phyloP scores from a whole-genome alignment of 2,329 filamentous ascomycete species.

The Epichloe festucae region DNA sequence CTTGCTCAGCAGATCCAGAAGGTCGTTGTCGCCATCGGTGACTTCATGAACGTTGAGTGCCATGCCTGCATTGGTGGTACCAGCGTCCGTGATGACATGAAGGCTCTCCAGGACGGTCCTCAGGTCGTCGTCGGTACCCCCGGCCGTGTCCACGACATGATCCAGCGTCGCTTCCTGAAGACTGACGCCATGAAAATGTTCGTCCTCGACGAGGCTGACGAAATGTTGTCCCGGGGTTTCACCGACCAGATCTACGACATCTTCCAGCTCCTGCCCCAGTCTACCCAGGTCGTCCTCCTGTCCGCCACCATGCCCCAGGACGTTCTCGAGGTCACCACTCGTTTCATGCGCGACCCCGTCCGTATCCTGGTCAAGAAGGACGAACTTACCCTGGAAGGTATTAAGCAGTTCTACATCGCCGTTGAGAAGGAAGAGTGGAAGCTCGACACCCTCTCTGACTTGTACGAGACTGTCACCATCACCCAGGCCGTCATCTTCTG shows the following conservation, averaged over 20 bases:
- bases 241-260: conserved; percentile 99
- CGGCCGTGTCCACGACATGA: conserved; percentile 99
- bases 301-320: conserved; percentile 99
- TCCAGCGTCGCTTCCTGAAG: conserved; percentile 92
- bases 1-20: conserved; percentile 99
- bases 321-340: conserved; percentile 97
- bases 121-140: conserved; percentile 97
- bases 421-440: conserved; percentile 99
- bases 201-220: conserved; percentile 97
- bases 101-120: conserved; percentile 87
- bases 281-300: conserved; percentile 94
- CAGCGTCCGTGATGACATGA: conserved; percentile 97
- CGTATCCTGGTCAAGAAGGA: conserved; percentile 99
- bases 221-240: conserved; percentile 99
- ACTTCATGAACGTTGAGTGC: conserved; percentile 99
- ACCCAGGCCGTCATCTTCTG: conserved; percentile 99
- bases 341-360: conserved; percentile 99
- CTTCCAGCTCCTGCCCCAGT: conserved; percentile 96
- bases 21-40: conserved; percentile 94
- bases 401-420: conserved; percentile 99
- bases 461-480: conserved; percentile 99
- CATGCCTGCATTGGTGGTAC: conserved; percentile 99
- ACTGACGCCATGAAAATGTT: conserved; percentile 99
- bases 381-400: conserved; percentile 98
- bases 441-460: conserved; percentile 93